phyloP scores from a whole-genome alignment of 768 basidiomycete genomes.

The Suillus fuscotomentosus region DNA sequence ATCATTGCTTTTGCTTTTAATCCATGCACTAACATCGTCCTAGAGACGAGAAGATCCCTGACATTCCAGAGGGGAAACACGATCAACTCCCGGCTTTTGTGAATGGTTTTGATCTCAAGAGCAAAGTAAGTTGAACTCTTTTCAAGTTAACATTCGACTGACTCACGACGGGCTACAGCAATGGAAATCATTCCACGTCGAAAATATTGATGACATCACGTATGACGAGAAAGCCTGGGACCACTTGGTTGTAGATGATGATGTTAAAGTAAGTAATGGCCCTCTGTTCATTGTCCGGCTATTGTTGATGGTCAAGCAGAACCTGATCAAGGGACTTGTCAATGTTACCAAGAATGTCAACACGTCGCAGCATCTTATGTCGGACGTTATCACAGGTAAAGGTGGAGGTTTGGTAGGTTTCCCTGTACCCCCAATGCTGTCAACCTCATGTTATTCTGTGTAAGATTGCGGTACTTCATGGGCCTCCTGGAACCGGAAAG shows the following conservation, averaged over 20 bases:
- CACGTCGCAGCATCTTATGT: slow-evolving; percentile 17
- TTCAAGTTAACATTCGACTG: neutral
- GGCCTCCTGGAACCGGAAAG: slow-evolving; percentile 38
- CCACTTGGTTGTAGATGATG: slow-evolving; percentile 53
- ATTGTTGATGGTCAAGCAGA: slow-evolving; percentile 34
- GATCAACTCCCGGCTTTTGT: slow-evolving; percentile 55
- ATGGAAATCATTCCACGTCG: slow-evolving; percentile 58
- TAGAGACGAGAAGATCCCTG: slow-evolving; percentile 17
- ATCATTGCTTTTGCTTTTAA: neutral
- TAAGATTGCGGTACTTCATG: slow-evolving; percentile 24
- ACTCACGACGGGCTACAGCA: slow-evolving; percentile 16
- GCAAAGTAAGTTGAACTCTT: slow-evolving; percentile 34
- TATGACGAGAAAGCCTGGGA: slow-evolving; percentile 62
- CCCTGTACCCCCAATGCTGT: neutral
- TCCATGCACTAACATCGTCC: neutral
- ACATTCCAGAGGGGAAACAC: slow-evolving; percentile 51
- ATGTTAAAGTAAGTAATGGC: slow-evolving; percentile 37
- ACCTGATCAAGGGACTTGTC: slow-evolving; percentile 25
- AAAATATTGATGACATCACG: slow-evolving; percentile 48
- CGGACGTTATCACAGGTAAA: slow-evolving; percentile 62
- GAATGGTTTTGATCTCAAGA: slow-evolving; percentile 60
- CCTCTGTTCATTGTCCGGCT: neutral
- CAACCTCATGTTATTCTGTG: neutral
- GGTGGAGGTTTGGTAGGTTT: slow-evolving; percentile 58
- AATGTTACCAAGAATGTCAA: slow-evolving; percentile 23